A percentile compares a stretch with the other conserved stretches of the same genome.
phyloP scores from a whole-genome alignment of 352 stramenopile species.

The Phytopythium mirpurense region DNA sequence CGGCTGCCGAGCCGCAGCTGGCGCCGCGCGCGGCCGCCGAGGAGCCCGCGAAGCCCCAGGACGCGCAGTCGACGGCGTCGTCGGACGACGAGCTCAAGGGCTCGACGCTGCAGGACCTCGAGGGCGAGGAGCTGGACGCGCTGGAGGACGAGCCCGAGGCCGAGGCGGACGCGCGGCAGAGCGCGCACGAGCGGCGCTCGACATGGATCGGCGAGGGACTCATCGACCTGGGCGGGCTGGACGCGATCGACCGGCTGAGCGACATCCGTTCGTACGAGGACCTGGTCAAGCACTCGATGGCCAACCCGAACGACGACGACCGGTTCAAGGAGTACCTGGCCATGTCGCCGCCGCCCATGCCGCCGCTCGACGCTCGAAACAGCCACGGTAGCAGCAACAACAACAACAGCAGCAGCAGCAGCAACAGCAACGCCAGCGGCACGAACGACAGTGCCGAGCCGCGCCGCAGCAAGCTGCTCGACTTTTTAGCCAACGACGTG shows the following conservation, averaged over 20 bases:
- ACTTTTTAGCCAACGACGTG: slow-evolving; percentile 73
- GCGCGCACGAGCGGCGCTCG: slow-evolving; percentile 31
- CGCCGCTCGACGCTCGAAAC: slow-evolving; percentile 8
- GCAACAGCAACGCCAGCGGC: too few species aligned
- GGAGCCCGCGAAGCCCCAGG: not conserved
- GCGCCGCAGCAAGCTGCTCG: slow-evolving; percentile 56
- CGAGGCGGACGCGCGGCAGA: slow-evolving; percentile 11
- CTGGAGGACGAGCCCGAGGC: slow-evolving; percentile 16
- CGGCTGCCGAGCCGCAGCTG: not conserved
- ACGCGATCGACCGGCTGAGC: slow-evolving; percentile 47
- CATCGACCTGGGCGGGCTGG: slow-evolving; percentile 40
- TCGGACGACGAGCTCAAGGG: slow-evolving; percentile 22
- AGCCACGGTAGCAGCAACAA: too few species aligned
- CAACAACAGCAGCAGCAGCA: too few species aligned
- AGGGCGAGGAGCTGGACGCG: slow-evolving; percentile 7
- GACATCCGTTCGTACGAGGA: slow-evolving; percentile 29
- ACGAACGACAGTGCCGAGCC: slow-evolving; percentile 13
- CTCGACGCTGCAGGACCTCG: slow-evolving; percentile 1
- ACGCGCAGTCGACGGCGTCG: slow-evolving; percentile 26
- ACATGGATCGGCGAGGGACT: slow-evolving; percentile 71
- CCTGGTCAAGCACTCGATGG: slow-evolving; percentile 21
- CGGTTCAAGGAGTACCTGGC: slow-evolving; percentile 45
- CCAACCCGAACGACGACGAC: slow-evolving; percentile 10
- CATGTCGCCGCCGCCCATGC: slow-evolving; percentile 27
- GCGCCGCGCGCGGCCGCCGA: not conserved